Conservation (phyloP, 2,329 filamentous ascomycete genomes). For the Xylariaceae sp. region DNA sequence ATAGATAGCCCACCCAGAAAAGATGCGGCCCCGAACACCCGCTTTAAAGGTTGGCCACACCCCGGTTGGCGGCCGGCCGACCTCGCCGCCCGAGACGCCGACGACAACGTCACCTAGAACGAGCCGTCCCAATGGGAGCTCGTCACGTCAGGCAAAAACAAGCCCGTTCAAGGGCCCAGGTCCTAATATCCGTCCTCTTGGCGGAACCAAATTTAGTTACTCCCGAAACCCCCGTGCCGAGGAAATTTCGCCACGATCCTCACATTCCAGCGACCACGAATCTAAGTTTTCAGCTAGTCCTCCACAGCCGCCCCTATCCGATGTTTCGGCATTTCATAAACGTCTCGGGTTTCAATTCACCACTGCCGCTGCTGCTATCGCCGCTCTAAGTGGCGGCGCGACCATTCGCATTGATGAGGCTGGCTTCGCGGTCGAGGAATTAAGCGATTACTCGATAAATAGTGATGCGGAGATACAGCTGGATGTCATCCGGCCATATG, state of each 20-base stretch:
- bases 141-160: constrained; percentile 20
- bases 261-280: constrained; percentile 28
- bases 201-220: constrained; percentile 30
- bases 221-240: constrained; percentile 26
- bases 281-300: constrained; percentile 26
- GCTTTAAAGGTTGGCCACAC: constrained; percentile 26
- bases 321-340: constrained; percentile 21
- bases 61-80: constrained; percentile 29
- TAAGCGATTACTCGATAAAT: constrained; percentile 27
- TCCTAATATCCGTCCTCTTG: constrained; percentile 33
- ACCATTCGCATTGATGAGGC: constrained; percentile 21
- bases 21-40: constrained; percentile 31
- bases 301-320: constrained; percentile 27
- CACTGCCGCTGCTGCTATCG: constrained; percentile 15
- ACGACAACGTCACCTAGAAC: constrained; percentile 31
- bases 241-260: constrained; percentile 32
- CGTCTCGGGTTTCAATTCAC: constrained; percentile 22
- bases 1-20: constrained; percentile 15
- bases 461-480: constrained; percentile 25
- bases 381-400: constrained; percentile 12
- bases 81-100: constrained; percentile 39
- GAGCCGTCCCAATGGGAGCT: constrained; percentile 24
- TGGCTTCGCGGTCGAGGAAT: constrained; percentile 30
- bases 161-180: constrained; percentile 25
- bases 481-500: constrained; percentile 27